phyloP scores from a whole-genome alignment of 768 basidiomycete species.

The Mycena leptocephala region DNA sequence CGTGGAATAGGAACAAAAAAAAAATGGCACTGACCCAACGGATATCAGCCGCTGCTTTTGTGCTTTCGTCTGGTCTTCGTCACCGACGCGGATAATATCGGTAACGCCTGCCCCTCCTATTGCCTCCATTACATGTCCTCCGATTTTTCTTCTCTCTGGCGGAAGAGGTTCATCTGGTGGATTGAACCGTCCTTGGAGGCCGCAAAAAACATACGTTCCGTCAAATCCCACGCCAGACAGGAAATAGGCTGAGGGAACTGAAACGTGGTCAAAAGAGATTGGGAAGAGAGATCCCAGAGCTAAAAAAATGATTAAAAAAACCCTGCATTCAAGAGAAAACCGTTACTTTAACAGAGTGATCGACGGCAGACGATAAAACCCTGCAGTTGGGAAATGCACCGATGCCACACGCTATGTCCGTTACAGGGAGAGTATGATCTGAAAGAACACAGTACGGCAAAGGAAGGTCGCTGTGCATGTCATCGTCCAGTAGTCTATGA shows the following conservation, averaged over 20 bases:
- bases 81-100: constrained; percentile 81
- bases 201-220: constrained; percentile 92
- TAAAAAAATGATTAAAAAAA: constrained; percentile 46
- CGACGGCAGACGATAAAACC: constrained; percentile 85
- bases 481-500: constrained; percentile 82
- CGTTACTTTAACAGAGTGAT: constrained; percentile 92
- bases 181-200: constrained; percentile 83
- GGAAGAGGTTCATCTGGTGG: constrained; percentile 87
- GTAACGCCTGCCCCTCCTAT: constrained; percentile 82
- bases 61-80: constrained; percentile 59
- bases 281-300: constrained; percentile 88
- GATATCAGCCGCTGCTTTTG: constrained; percentile 77
- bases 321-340: background rate
- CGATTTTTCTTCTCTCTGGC: constrained; percentile 71
- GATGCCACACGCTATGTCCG: constrained; percentile 85
- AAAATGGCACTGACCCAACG: constrained; percentile 67
- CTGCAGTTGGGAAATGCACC: constrained; percentile 86
- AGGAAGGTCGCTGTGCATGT: constrained; percentile 81
- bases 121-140: constrained; percentile 73
- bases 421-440: constrained; percentile 94
- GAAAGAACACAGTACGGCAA: constrained; percentile 85
- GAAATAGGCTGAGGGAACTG: constrained; percentile 86
- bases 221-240: constrained; percentile 83
- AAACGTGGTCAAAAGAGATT: constrained; percentile 88
- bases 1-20: background rate